These are phyloP conservation scores for Jasminum sambac DNA, from an alignment of 257 asterid species.

Conservation along the genomic window DNA sequence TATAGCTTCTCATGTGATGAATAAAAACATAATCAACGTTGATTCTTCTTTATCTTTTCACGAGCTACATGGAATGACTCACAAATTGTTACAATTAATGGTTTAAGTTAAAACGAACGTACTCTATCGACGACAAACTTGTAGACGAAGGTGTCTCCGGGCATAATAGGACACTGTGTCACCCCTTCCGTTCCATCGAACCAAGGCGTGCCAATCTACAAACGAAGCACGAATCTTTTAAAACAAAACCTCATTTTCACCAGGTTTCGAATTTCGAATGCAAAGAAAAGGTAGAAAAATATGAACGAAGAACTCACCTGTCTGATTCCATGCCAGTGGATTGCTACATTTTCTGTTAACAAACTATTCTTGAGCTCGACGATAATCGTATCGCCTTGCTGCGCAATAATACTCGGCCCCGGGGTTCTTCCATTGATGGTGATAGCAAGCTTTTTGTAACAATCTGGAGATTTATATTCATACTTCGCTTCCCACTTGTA, in stretches of 20 bases:
- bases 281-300: neutral
- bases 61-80: neutral
- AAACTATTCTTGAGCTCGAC: slow-evolving; percentile 72
- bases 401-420: slow-evolving; percentile 80
- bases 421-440: slow-evolving; percentile 83
- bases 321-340: slow-evolving; percentile 98
- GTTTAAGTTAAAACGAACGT: slow-evolving; percentile 18
- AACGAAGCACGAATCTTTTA: neutral
- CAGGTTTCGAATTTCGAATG: neutral
- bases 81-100: neutral
- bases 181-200: slow-evolving; percentile 96
- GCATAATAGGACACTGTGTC: slow-evolving; percentile 83
- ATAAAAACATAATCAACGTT: too few relatives aligned
- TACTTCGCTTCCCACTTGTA: slow-evolving; percentile 85
- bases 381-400: slow-evolving; percentile 72
- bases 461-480: slow-evolving; percentile 81
- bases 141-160: slow-evolving; percentile 83
- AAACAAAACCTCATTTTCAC: neutral
- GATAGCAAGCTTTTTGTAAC: slow-evolving; percentile 61
- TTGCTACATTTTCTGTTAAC: slow-evolving; percentile 74
- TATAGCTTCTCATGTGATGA: too few relatives aligned
- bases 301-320: slow-evolving; percentile 48
- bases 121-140: slow-evolving; percentile 80
- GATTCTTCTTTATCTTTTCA: too few relatives aligned
- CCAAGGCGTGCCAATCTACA: slow-evolving; percentile 88